phyloP scores from a whole-genome alignment of 129 eudicot species.

The Flaveria bidentis region DNA sequence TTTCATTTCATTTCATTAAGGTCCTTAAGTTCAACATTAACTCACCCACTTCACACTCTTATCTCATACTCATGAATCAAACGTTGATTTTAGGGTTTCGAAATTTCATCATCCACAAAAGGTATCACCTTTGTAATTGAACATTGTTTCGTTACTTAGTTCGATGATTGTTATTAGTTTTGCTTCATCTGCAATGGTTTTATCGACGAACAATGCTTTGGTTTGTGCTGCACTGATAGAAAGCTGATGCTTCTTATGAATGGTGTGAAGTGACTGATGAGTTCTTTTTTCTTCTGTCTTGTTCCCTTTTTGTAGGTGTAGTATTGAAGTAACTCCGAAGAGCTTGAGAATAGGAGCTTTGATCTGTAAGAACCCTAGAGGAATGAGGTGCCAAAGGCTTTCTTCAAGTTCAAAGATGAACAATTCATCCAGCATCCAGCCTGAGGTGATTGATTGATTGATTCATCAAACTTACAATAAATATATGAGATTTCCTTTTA shows the following conservation, averaged over 20 bases:
- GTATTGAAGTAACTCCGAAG: constrained; percentile 33
- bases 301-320: constrained; percentile 15
- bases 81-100: constrained; percentile 36
- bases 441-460: constrained; percentile 13
- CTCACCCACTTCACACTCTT: constrained; percentile 20
- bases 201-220: constrained; percentile 15
- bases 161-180: not conserved
- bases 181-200: not conserved
- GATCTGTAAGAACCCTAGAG: constrained; percentile 29
- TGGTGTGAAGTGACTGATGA: not conserved
- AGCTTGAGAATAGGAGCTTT: constrained; percentile 27
- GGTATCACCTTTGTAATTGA: constrained; percentile 26
- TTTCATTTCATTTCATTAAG: not conserved
- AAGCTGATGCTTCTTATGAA: not conserved
- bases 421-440: constrained; percentile 15
- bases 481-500: not conserved
- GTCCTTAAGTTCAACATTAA: not conserved
- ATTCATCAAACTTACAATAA: not conserved
- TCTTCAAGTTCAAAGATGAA: constrained; percentile 25
- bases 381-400: constrained; percentile 27
- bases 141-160: not conserved
- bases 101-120: constrained; percentile 17
- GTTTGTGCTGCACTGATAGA: not conserved
- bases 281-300: not conserved
- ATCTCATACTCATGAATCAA: constrained; percentile 26